Base-by-base conservation (phyloP, 1,284 basidiomycete genomes). In the Mycena sp. region DNA sequence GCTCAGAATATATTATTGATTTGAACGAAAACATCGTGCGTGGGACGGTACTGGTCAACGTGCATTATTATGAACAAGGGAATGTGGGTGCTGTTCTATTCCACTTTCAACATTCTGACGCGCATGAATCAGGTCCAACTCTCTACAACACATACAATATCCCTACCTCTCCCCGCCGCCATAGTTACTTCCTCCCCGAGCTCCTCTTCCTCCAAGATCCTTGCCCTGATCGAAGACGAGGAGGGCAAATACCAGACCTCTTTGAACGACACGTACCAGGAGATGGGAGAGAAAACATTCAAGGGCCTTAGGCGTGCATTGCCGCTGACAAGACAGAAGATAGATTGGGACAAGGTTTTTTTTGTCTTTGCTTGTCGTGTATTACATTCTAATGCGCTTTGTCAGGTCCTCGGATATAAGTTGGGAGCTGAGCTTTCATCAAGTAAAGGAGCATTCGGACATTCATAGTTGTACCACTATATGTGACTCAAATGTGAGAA, bases 41-140 rank as follows among this genome's bases (percentile, higher is more conserved):
- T 23, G 91, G 95, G 0, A 87, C 81, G 67, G 87, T 96, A 28
- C 79, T 90, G 21, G 85, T 95, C 48, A 93, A 95, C 72, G 91
- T 97, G 25, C 96, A 98, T 76, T 98, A 98, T 74, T 98, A 95
- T 73, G 96, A 98, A 76, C 95, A 97, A 77, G 96, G 95, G 71
- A 96, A 96, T 74, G 96, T 95, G 66, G 62, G 84, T 74, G n/a
- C 30, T 25, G 19, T 25, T 37, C 56, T 23, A n/a, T 44, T 55
- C 30, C 23, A 3, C 16, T 9, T 10, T 32, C 9, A 10, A 26
- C 29, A 40, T 21, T 21, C 48, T 71, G 11, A 38, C 60, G 65
- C 6, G 67, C 41, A 11, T 51, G 14, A 35, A 43, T 35, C 63
- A 97, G 92, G 94, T 97, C 30, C 96, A 98, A 85, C 84, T 98